Percentiles rank a stretch among this genome's conserved stretches.
These are phyloP conservation scores for Lactarius tabidus DNA, from an alignment of 768 basidiomycete species.

Conservation along the genomic window DNA sequence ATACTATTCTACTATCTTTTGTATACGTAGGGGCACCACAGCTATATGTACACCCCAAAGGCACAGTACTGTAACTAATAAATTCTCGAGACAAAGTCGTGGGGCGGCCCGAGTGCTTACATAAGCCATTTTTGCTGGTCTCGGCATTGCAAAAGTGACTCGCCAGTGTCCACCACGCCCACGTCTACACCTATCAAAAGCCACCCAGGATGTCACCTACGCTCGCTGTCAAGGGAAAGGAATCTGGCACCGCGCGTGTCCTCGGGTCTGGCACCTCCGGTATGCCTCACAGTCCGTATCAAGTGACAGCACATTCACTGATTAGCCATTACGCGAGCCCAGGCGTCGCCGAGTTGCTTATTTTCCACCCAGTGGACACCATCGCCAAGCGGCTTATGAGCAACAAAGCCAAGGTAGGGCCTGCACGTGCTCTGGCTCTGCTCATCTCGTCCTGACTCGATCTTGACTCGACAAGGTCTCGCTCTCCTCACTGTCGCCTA, in stretches of 20 bases:
- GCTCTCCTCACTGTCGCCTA: slow-evolving; percentile 54
- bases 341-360: slow-evolving; percentile 93
- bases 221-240: slow-evolving; percentile 50
- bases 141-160: not conserved
- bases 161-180: not conserved
- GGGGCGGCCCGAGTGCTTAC: too few species aligned
- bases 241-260: slow-evolving; percentile 86
- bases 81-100: too few species aligned
- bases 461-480: slow-evolving; percentile 48
- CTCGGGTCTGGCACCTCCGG: slow-evolving; percentile 92
- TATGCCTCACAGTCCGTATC: slow-evolving; percentile 34
- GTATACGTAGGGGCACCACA: not conserved
- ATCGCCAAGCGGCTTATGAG: slow-evolving; percentile 99
- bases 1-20: not conserved
- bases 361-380: slow-evolving; percentile 96
- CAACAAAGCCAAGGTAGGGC: slow-evolving; percentile 77
- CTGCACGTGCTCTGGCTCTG: not conserved
- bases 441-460: not conserved
- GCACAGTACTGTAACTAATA: not conserved
- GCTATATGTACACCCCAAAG: not conserved
- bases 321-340: not conserved
- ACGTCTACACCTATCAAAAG: slow-evolving; percentile 3
- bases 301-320: not conserved
- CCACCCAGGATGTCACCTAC: slow-evolving; percentile 44
- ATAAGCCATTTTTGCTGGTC: too few species aligned